Percentiles rank a stretch among this genome's conserved stretches.
phyloP scores from a whole-genome alignment of 2,329 filamentous ascomycete species.

The Scleromitrula shiraiana region DNA sequence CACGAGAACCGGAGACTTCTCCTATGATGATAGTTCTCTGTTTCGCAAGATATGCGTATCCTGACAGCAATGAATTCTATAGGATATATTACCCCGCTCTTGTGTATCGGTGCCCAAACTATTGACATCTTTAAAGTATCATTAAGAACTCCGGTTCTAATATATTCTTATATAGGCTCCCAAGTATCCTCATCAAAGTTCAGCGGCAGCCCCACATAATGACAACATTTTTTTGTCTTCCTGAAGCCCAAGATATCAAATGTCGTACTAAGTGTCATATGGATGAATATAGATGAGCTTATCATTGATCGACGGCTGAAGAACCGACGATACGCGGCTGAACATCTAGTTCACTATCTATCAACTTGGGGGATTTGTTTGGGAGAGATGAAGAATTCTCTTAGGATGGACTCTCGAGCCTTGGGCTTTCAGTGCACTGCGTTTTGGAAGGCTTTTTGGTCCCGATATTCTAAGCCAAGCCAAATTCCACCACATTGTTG shows the following conservation, averaged over 20 bases:
- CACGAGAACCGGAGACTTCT: neutral
- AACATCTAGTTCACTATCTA: neutral
- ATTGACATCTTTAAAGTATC: neutral
- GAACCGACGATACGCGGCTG: neutral
- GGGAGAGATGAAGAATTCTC: neutral
- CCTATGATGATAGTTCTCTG: neutral
- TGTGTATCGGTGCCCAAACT: neutral
- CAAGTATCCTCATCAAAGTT: neutral
- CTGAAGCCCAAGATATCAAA: neutral
- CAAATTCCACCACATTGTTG: too few species aligned
- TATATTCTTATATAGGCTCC: neutral
- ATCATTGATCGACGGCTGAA: neutral
- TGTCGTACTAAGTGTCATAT: slow-evolving; percentile 2
- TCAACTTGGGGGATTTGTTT: too few species aligned
- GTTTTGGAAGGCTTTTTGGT: too few species aligned
- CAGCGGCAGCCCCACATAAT: neutral
- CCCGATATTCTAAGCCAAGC: too few species aligned
- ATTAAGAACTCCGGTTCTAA: neutral
- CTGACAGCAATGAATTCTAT: neutral
- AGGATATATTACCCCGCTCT: neutral
- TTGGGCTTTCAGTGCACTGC: too few species aligned
- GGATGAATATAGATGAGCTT: slow-evolving; percentile 3
- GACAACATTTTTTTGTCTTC: neutral
- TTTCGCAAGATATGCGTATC: neutral
- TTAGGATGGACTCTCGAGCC: neutral